A percentile compares a stretch with the other conserved stretches of the same genome.
These are phyloP conservation scores for Aspergillus quadrilineatus DNA, from an alignment of 2,329 filamentous ascomycete genomes.

Conservation along the genomic window DNA sequence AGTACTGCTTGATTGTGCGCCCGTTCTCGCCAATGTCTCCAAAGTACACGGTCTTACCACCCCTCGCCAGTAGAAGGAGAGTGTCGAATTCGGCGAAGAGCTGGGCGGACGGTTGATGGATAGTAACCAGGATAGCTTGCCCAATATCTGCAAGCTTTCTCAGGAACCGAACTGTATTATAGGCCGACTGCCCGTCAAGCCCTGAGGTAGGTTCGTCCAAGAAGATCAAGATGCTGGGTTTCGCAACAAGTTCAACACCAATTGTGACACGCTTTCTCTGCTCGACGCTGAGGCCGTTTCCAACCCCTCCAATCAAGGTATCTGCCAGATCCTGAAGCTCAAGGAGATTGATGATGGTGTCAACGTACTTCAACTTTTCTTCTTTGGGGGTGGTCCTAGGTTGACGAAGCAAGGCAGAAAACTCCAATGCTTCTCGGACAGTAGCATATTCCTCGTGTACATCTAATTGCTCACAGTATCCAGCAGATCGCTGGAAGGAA, in stretches of 20 bases:
- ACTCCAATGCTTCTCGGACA: slow-evolving; percentile 64
- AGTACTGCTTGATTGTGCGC: slow-evolving; percentile 64
- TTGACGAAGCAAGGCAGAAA: slow-evolving; percentile 64
- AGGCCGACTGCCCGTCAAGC: slow-evolving; percentile 66
- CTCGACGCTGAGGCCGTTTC: slow-evolving; percentile 57
- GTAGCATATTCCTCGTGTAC: slow-evolving; percentile 66
- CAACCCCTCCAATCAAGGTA: slow-evolving; percentile 54
- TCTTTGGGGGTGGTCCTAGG: slow-evolving; percentile 50
- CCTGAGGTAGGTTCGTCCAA: slow-evolving; percentile 70
- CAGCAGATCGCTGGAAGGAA: slow-evolving; percentile 66
- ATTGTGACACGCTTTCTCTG: slow-evolving; percentile 70
- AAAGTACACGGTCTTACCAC: slow-evolving; percentile 71
- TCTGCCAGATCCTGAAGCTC: slow-evolving; percentile 65
- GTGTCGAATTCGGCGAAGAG: slow-evolving; percentile 70
- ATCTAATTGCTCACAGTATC: slow-evolving; percentile 69
- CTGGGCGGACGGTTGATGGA: slow-evolving; percentile 67
- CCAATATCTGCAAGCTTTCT: slow-evolving; percentile 64
- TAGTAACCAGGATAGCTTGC: slow-evolving; percentile 69
- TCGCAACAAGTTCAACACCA: slow-evolving; percentile 68
- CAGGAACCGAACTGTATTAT: slow-evolving; percentile 64
- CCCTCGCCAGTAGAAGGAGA: slow-evolving; percentile 64
- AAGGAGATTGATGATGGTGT: slow-evolving; percentile 62
- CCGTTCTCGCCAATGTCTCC: slow-evolving; percentile 67
- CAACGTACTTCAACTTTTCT: slow-evolving; percentile 65
- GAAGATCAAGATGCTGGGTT: slow-evolving; percentile 66